A percentile compares a stretch with the other conserved stretches of the same genome.
phyloP scores from a whole-genome alignment of 345 rosid species.

The Populus tremula region DNA sequence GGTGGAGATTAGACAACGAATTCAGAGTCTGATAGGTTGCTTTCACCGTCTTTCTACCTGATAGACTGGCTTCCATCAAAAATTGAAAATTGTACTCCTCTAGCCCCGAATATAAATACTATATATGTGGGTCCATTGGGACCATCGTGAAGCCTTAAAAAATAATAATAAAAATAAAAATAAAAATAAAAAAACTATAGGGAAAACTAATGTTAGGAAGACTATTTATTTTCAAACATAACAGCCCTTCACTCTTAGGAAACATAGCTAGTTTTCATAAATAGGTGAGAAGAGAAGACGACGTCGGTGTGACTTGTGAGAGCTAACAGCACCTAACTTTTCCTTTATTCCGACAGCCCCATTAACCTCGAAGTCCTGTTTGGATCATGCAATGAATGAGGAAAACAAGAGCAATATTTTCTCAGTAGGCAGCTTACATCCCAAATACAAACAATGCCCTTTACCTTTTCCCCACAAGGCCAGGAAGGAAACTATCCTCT shows the following conservation, averaged over 20 bases:
- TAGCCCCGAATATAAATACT: background rate
- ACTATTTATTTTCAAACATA: no score
- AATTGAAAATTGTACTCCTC: background rate
- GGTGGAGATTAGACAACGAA: background rate
- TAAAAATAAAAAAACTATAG: no score
- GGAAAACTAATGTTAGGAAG: no score
- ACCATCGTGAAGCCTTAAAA: background rate
- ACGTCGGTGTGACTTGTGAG: background rate
- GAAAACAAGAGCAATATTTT: background rate
- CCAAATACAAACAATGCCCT: no score
- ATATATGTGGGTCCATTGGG: background rate
- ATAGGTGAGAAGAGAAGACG: background rate
- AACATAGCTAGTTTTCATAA: no score
- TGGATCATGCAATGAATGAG: background rate
- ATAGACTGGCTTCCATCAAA: background rate
- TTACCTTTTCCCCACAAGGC: background rate
- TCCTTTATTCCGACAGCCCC: background rate
- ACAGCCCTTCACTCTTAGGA: no score
- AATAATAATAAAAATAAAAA: no score
- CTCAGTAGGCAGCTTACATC: no score
- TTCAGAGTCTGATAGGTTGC: constrained; percentile 11
- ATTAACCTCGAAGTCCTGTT: background rate
- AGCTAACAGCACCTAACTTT: background rate
- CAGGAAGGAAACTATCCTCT: no score
- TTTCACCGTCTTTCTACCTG: constrained; percentile 17